phyloP scores from a whole-genome alignment of 441 rosid genomes.

The Rhodomyrtus psidioides region DNA sequence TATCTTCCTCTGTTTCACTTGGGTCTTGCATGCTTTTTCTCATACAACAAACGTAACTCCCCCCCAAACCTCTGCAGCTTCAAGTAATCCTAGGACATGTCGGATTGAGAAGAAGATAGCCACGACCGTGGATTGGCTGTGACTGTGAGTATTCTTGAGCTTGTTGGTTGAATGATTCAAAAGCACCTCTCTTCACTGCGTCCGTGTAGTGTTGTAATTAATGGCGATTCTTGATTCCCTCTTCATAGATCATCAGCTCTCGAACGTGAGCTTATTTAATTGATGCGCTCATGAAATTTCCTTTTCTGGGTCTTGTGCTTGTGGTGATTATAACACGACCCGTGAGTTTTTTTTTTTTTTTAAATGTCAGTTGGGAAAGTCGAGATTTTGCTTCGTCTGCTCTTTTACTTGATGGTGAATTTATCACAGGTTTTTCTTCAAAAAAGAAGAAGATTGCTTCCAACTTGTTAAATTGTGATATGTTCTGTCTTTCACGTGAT shows the following conservation, averaged over 20 bases:
- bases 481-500: slow-evolving; percentile 6
- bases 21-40: background rate
- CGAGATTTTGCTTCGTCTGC: background rate
- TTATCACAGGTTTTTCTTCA: background rate
- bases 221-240: background rate
- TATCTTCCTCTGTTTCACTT: background rate
- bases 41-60: background rate
- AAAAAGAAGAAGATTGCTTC: background rate
- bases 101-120: background rate
- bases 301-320: background rate
- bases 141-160: background rate
- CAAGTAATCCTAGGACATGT: background rate
- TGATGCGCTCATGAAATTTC: background rate
- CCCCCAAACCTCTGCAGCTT: background rate
- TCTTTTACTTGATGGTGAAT: background rate
- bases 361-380: background rate
- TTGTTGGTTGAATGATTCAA: background rate
- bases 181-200: background rate
- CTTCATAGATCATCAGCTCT: background rate
- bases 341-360: background rate
- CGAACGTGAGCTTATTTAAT: background rate
- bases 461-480: background rate
- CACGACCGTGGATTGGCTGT: background rate
- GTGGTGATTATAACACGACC: background rate
- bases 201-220: background rate